These are phyloP conservation scores for Phialemoniopsis sp. DNA, from an alignment of 2,329 filamentous ascomycete genomes.

Conservation along the genomic window DNA sequence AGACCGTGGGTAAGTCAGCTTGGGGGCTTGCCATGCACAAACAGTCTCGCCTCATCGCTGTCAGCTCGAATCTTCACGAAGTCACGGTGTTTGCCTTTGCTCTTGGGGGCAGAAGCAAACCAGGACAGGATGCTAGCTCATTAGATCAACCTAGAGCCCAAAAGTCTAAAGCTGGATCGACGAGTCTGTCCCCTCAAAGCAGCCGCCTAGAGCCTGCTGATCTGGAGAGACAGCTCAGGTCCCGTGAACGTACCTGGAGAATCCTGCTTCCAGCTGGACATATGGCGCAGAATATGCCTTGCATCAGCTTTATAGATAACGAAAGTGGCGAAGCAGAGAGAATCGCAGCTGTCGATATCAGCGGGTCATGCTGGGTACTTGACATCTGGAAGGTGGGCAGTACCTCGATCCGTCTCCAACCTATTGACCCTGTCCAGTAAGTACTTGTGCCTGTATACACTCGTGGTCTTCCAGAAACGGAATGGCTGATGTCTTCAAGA, in stretches of 20 bases:
- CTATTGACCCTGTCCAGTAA: constrained; percentile 2
- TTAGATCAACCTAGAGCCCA: constrained; percentile 1
- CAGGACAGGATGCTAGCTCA: no score
- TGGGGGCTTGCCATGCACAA: constrained; percentile 88
- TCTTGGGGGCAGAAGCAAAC: constrained; percentile 3
- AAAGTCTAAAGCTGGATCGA: no score
- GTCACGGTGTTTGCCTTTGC: constrained; percentile 50
- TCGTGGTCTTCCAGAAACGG: background rate
- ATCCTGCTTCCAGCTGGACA: constrained; percentile 37
- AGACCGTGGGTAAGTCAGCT: constrained; percentile 73
- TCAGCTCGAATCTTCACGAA: constrained; percentile 68
- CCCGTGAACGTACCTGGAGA: constrained; percentile 43
- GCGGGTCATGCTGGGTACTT: constrained; percentile 42
- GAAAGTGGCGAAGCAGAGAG: constrained; percentile 41
- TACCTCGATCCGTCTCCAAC: constrained; percentile 16
- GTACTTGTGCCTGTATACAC: no score
- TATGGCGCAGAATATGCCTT: constrained; percentile 45
- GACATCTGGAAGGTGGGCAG: constrained; percentile 43
- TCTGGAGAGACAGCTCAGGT: constrained; percentile 28
- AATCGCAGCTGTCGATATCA: constrained; percentile 46
- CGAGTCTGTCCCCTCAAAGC: no score
- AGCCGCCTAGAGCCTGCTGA: constrained; percentile 1
- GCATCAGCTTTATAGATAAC: constrained; percentile 45
- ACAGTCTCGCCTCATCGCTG: constrained; percentile 77
- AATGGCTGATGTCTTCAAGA: no score